Base-by-base conservation (phyloP, 768 basidiomycete species). In the Cyclocybe aegerita region DNA sequence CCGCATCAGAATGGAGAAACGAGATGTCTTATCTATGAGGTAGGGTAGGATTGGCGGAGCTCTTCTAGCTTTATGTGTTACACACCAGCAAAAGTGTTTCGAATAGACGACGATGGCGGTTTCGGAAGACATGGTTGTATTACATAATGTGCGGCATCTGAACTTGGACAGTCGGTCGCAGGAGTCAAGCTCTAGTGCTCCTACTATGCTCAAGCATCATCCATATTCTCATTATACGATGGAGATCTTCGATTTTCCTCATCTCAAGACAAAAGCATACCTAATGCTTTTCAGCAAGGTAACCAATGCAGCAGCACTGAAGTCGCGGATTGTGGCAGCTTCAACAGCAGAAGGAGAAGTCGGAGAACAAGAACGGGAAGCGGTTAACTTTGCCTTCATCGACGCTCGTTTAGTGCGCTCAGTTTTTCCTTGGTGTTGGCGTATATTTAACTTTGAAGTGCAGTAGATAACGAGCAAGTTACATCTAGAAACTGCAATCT, bases 381-480 rank as follows among this genome's bases (percentile, higher is more conserved):
- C 80, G n/a, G 79, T 97, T 58, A 91, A 94, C 60, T 97, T 90
- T 70, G 88, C 90, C 0, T 98, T 98, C 67, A 74, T 98, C 61
- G 88, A 98, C 64, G 92, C 90, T 15, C 75, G 74, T 33, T 79
- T 93, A 61, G 93, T 96, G 55, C 53, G 88, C 5, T 68, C 43
- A 23, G 31, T 46, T 30, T 41, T 52, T 37, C 34, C 51, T 46
- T 32, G 45, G 30, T 51, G 39, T 36, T 10, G n/a, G 14, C 17
- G 17, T 42, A 4, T 2, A 40, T 37, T 36, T 12, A 40, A 52
- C 52, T 36, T 37, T 52, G 46, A 1, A 38, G 9, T 17, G 38
- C 31, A 9, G 17, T 60, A 97, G 95, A 83, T 98, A 39, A 88
- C 90, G 0, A 94, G 93, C 49, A 65, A 77, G 3, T 63, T 85